Evolutionary conservation across 805 yeast species (phyloP).

Genomic region (Candida tibetensis): DNA sequence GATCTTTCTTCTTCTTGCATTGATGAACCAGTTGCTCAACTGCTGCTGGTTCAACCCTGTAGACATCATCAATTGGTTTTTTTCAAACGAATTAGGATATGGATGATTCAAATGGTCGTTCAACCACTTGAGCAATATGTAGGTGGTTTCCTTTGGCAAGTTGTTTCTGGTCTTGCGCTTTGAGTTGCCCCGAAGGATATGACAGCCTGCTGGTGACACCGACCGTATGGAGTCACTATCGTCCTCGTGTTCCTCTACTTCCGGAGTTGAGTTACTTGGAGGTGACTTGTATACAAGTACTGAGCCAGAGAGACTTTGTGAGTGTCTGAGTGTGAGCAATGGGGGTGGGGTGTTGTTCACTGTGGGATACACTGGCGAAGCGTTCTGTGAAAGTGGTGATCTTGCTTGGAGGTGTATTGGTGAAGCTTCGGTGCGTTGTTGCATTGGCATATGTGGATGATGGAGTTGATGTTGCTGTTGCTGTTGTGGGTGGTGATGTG

Average conservation of each 20-base stretch:
- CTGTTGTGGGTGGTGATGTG: not conserved
- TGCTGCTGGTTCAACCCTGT: conserved; percentile 83
- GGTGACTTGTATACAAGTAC: conserved; percentile 2
- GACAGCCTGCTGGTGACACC: conserved; percentile 3
- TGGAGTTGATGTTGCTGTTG: not conserved
- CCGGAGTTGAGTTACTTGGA: conserved; percentile 1
- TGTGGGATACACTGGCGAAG: conserved; percentile 10
- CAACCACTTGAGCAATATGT: conserved; percentile 70
- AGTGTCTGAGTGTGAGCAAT: conserved; percentile 7
- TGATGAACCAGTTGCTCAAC: conserved; percentile 83
- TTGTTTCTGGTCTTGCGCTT: conserved; percentile 57
- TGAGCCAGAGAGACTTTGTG: not conserved
- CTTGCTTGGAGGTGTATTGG: conserved; percentile 3
- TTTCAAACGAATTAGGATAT: conserved; percentile 79
- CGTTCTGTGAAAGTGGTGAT: conserved; percentile 10
- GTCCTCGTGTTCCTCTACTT: conserved; percentile 6
- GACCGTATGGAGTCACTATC: conserved; percentile 2
- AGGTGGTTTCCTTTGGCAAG: conserved; percentile 75
- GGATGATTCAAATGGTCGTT: conserved; percentile 74
- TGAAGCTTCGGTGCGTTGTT: conserved; percentile 1
- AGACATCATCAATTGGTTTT: conserved; percentile 60
- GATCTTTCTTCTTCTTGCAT: conserved; percentile 76
- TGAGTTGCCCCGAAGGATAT: conserved; percentile 6
- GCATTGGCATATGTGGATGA: not conserved
- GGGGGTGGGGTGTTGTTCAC: conserved; percentile 11